Base-by-base conservation (phyloP, 495 filamentous ascomycete genomes). In the Aspergillus baeticus region DNA sequence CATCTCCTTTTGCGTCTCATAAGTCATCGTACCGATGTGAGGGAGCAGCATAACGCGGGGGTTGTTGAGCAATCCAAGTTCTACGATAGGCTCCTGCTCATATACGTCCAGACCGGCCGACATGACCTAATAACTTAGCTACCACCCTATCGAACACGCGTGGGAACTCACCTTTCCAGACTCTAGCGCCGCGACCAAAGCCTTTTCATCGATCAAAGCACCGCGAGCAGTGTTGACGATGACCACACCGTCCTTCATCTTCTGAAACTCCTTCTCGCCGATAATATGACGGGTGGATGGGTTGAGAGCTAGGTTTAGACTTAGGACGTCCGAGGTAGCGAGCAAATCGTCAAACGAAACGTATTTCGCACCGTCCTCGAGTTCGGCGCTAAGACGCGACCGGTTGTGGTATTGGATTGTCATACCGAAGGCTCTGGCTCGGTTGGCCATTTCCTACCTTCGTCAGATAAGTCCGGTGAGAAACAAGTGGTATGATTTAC, bases 201-300 rank as follows among this genome's bases (percentile, higher is more conserved):
- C 88, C 61, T 79, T 73, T 77, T 95, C 90, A 61, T 95, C 87
- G 35, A 93, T 84, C 53, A 90, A 73, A 29, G 87, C 87, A 18
- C 90, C 90, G 6, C 90, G 82, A 5, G 90, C 90, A 3, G 91
- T 92, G 65, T 95, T 95, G 14, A 93, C 83, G 49, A 93, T 79
- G 63, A 91, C 88, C 13, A 88, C 83, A 11, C 90, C 90, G 59
- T 82, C 79, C 65, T 91, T 92, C 80, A 93, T 86, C 66, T 87
- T 81, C 51, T 67, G 69, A 60, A 93, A 80, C 60, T 90, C 80
- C 43, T 77, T 76, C 14, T 75, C 78, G 43, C 81, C 84, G 55
- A 93, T 85, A 46, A 87, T 89, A 62, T 91, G 83, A 37, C 73
- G 73, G n/a, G 90, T 92, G 3, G 75, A 74, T 21, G 70, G 77